A percentile compares a stretch with the other conserved stretches of the same genome.
Evolutionary conservation across 495 filamentous ascomycete species (phyloP).

Genomic region (Aspergillus nanangensis): DNA sequence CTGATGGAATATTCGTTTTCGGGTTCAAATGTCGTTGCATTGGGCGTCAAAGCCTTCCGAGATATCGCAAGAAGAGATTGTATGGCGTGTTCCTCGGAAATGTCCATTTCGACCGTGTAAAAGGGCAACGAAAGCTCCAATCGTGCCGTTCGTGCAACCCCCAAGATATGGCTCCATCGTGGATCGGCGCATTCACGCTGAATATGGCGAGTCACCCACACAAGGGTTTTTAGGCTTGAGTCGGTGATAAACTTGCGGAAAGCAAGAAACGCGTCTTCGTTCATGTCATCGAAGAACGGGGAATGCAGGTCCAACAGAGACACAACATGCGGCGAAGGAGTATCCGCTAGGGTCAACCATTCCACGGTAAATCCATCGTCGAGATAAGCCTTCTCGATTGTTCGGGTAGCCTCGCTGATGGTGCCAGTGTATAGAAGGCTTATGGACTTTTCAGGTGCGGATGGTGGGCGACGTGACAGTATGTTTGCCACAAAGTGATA

Average conservation of each 20-base stretch:
- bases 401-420: too few relatives aligned
- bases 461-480: background rate
- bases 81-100: too few relatives aligned
- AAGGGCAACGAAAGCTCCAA: constrained; percentile 34
- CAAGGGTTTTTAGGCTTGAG: constrained; percentile 23
- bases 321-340: constrained; percentile 22
- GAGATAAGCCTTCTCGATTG: too few relatives aligned
- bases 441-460: background rate
- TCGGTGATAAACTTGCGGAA: constrained; percentile 14
- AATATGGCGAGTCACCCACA: constrained; percentile 11
- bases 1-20: too few relatives aligned
- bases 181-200: constrained; percentile 37
- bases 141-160: constrained; percentile 36
- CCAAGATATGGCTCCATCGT: constrained; percentile 28
- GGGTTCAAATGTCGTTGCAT: constrained; percentile 7
- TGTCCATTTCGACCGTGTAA: constrained; percentile 39
- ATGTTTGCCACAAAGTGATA: background rate
- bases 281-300: constrained; percentile 31
- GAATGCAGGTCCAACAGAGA: constrained; percentile 25
- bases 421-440: too few relatives aligned
- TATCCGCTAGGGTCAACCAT: background rate
- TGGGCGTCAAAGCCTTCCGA: constrained; percentile 8
- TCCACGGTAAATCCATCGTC: background rate
- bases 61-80: constrained; percentile 8
- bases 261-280: constrained; percentile 7